Evolutionary conservation across 2,329 filamentous ascomycete species (phyloP).

Genomic region (Venturia nashicola): DNA sequence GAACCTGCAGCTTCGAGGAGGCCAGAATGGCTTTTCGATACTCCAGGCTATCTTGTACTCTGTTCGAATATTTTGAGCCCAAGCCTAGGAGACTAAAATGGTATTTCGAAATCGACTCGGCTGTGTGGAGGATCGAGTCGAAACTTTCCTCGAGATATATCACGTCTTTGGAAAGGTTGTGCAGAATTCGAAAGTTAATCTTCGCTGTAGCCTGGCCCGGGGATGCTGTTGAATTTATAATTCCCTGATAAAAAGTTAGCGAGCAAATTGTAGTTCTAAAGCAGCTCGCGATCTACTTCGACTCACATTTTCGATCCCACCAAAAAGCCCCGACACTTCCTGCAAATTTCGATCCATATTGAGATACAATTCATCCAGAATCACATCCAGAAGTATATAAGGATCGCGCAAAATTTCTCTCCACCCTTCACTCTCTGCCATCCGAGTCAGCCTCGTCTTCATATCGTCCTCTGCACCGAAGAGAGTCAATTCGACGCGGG

Average conservation of each 20-base stretch:
- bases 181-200: conserved; percentile 19
- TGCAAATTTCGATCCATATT: conserved; percentile 20
- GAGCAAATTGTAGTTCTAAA: background rate
- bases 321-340: conserved; percentile 19
- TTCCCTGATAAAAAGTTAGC: conserved; percentile 12
- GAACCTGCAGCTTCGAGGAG: conserved; percentile 20
- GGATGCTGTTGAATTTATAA: conserved; percentile 14
- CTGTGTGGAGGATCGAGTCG: background rate
- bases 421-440: conserved; percentile 12
- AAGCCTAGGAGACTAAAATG: conserved; percentile 15
- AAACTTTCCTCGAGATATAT: conserved; percentile 25
- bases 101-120: conserved; percentile 19
- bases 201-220: conserved; percentile 14
- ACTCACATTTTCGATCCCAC: conserved; percentile 20
- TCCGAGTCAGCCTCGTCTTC: conserved; percentile 13
- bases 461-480: conserved; percentile 18
- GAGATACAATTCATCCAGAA: conserved; percentile 21
- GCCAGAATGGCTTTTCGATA: conserved; percentile 9
- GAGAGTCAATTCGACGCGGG: conserved; percentile 17
- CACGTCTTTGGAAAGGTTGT: conserved; percentile 27
- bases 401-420: conserved; percentile 20
- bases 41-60: background rate
- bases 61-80: background rate
- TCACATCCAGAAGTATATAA: conserved; percentile 20
- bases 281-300: background rate